Conservation (phyloP, 352 stramenopile species). For the Globisporangium perplexum region DNA sequence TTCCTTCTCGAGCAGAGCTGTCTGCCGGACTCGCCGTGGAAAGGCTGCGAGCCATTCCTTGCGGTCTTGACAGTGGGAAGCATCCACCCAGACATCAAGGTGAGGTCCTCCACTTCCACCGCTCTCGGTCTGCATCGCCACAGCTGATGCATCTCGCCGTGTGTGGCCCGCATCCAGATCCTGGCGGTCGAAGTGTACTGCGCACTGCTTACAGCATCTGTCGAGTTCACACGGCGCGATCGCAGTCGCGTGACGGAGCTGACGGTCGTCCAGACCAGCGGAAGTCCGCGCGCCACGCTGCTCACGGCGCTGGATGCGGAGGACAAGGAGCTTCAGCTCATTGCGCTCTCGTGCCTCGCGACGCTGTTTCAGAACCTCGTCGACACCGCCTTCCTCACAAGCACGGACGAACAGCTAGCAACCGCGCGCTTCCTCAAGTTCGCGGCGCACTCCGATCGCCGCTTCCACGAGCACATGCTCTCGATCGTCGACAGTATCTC, state of each 20-base stretch:
- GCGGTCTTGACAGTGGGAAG: not conserved
- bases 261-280: constrained; percentile 25
- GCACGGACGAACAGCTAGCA: constrained; percentile 23
- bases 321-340: constrained; percentile 23
- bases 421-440: constrained; percentile 23
- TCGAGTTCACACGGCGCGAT: not conserved
- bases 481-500: constrained; percentile 49
- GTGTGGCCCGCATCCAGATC: constrained; percentile 2
- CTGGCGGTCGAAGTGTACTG: constrained; percentile 20
- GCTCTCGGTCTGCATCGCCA: not conserved
- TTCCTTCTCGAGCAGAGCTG: constrained; percentile 37
- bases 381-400: constrained; percentile 17
- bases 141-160: not conserved
- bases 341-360: constrained; percentile 31
- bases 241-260: constrained; percentile 6
- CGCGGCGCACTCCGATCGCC: constrained; percentile 22
- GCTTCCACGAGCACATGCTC: constrained; percentile 34
- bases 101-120: not conserved
- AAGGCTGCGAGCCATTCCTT: constrained; percentile 38
- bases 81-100: constrained; percentile 6
- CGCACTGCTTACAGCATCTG: constrained; percentile 16
- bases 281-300: constrained; percentile 23
- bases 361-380: constrained; percentile 10
- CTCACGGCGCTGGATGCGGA: constrained; percentile 21
- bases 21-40: constrained; percentile 23